phyloP scores from a whole-genome alignment of 2,329 filamentous ascomycete genomes.

The Herpotrichia juniperi region DNA sequence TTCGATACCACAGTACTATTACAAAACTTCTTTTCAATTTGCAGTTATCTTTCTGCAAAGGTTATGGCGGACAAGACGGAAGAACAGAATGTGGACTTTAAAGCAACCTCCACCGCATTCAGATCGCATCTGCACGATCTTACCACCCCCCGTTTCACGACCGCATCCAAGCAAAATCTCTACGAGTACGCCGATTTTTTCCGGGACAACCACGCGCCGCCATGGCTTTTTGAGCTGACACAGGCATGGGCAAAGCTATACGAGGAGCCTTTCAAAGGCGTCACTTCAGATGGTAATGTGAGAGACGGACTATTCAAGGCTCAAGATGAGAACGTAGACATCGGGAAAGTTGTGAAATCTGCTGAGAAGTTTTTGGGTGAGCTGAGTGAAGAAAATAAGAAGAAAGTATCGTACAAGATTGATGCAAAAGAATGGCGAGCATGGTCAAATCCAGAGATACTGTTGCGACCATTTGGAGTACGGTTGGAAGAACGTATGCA shows the following conservation, averaged over 20 bases:
- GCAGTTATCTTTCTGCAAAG: not conserved
- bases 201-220: conserved; percentile 63
- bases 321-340: conserved; percentile 69
- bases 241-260: conserved; percentile 46
- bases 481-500: conserved; percentile 66
- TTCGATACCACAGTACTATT: not conserved
- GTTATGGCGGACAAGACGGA: not conserved
- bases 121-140: conserved; percentile 69
- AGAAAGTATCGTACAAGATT: conserved; percentile 63
- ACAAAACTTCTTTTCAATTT: too few relatives aligned
- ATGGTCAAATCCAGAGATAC: conserved; percentile 75
- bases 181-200: conserved; percentile 68
- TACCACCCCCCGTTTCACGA: conserved; percentile 64
- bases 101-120: conserved; percentile 48
- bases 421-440: conserved; percentile 75
- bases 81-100: conserved; percentile 3
- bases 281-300: conserved; percentile 71
- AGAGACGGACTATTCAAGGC: conserved; percentile 61
- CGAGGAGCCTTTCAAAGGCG: conserved; percentile 71
- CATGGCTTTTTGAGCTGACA: conserved; percentile 62
- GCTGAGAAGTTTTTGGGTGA: conserved; percentile 54
- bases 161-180: conserved; percentile 67
- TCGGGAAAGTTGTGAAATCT: conserved; percentile 61
- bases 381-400: conserved; percentile 57
- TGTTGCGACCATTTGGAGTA: conserved; percentile 71